phyloP scores from a whole-genome alignment of 2,329 filamentous ascomycete genomes.

The Verticillium tricorpus region DNA sequence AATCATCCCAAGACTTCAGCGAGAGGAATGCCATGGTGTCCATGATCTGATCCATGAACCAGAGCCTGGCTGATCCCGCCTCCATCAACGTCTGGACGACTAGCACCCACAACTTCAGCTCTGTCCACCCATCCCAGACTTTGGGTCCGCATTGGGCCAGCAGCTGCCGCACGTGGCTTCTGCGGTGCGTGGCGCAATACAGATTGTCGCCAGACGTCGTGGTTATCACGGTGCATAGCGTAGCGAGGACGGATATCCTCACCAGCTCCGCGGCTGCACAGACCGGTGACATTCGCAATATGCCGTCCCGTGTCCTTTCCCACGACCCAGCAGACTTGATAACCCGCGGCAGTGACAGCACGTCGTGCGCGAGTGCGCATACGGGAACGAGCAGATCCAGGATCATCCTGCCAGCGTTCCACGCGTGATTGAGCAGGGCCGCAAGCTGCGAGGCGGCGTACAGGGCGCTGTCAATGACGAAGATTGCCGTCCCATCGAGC shows the following conservation, averaged over 20 bases:
- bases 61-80: neutral
- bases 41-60: constrained; percentile 9
- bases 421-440: constrained; percentile 7
- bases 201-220: constrained; percentile 11
- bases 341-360: constrained; percentile 8
- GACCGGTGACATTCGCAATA: neutral
- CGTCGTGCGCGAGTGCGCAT: constrained; percentile 7
- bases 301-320: neutral
- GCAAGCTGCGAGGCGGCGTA: constrained; percentile 1
- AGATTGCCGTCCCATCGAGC: fast-evolving
- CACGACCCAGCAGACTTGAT: neutral
- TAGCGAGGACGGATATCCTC: constrained; percentile 7
- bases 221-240: constrained; percentile 5
- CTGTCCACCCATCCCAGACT: neutral
- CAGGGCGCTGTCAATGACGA: constrained; percentile 4
- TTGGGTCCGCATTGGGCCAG: neutral
- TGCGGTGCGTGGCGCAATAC: constrained; percentile 6
- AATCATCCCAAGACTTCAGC: constrained; percentile 4
- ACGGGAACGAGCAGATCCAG: constrained; percentile 12
- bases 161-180: neutral
- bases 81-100: constrained; percentile 8
- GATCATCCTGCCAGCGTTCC: neutral
- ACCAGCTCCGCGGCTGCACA: constrained; percentile 10
- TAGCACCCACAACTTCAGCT: constrained; percentile 13
- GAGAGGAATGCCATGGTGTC: neutral